These are phyloP conservation scores for Botrytis galanthina DNA, from an alignment of 2,329 filamentous ascomycete genomes.

Conservation along the genomic window DNA sequence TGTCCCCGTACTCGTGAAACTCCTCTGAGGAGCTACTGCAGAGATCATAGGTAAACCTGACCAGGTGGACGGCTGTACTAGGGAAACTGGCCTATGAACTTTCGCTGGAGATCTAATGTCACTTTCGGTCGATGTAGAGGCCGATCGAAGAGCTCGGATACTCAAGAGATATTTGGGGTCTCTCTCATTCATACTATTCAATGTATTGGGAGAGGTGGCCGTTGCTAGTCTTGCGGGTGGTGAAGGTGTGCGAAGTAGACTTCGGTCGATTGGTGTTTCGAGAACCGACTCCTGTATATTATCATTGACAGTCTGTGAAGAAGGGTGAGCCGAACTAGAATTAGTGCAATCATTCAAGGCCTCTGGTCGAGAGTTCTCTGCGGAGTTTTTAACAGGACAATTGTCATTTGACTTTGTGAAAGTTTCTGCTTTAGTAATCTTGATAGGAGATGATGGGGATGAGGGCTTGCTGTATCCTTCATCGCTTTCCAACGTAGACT, in stretches of 20 bases:
- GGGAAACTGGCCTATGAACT: background rate
- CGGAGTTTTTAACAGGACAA: background rate
- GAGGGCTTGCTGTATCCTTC: background rate
- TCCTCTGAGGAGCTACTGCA: background rate
- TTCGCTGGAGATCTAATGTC: background rate
- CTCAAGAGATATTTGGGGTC: conserved; percentile 29
- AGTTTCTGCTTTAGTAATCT: background rate
- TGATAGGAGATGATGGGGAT: too few species aligned
- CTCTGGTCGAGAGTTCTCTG: background rate
- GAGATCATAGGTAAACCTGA: background rate
- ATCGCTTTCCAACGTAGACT: background rate
- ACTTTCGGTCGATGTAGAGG: conserved; percentile 4
- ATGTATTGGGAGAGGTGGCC: conserved; percentile 25
- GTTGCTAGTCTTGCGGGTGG: background rate
- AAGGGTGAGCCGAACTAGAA: background rate
- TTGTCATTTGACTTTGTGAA: background rate
- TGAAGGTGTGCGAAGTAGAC: conserved; percentile 15
- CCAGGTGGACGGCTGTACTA: background rate
- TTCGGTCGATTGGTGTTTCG: conserved; percentile 12
- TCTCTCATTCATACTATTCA: conserved; percentile 30
- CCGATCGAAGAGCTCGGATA: conserved; percentile 24
- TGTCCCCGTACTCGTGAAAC: background rate
- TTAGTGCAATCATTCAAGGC: background rate
- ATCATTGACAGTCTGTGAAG: background rate
- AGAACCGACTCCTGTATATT: background rate